phyloP scores from a whole-genome alignment of 441 rosid species.

The Pelargonium australe region DNA sequence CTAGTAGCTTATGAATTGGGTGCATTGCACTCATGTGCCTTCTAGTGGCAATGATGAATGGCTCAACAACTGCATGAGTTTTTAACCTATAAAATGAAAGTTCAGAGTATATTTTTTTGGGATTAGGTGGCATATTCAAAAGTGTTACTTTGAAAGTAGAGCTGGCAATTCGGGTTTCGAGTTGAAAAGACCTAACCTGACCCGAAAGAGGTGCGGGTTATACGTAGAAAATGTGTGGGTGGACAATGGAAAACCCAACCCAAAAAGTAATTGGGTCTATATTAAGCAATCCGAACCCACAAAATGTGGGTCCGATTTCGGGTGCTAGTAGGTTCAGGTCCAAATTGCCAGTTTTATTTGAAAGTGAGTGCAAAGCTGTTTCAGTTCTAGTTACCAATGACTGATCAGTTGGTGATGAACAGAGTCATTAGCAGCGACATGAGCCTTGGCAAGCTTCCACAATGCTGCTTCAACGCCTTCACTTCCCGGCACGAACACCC shows the following conservation, averaged over 20 bases:
- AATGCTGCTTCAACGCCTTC: slow-evolving; percentile 51
- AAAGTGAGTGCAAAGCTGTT: background rate
- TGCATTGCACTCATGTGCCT: slow-evolving; percentile 64
- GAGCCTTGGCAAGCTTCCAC: slow-evolving; percentile 69
- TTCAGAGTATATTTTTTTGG: background rate
- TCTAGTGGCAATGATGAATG: slow-evolving; percentile 61
- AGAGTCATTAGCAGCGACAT: slow-evolving; percentile 59
- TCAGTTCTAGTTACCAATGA: slow-evolving; percentile 43
- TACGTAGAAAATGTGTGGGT: no score
- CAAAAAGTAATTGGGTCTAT: no score
- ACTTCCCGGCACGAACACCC: slow-evolving; percentile 42
- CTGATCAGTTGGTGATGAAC: slow-evolving; percentile 54
- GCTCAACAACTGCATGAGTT: slow-evolving; percentile 64
- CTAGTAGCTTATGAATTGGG: slow-evolving; percentile 50
- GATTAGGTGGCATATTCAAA: background rate
- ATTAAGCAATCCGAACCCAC: no score
- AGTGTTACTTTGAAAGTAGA: no score
- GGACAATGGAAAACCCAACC: no score
- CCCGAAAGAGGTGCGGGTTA: no score
- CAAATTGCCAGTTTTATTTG: background rate
- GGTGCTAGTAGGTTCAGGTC: no score
- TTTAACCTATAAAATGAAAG: slow-evolving; percentile 45
- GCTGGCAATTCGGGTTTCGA: no score
- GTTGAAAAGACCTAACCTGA: no score
- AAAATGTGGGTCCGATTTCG: no score